Conservation (phyloP, 495 filamentous ascomycete species). For the Podospora sp. region DNA sequence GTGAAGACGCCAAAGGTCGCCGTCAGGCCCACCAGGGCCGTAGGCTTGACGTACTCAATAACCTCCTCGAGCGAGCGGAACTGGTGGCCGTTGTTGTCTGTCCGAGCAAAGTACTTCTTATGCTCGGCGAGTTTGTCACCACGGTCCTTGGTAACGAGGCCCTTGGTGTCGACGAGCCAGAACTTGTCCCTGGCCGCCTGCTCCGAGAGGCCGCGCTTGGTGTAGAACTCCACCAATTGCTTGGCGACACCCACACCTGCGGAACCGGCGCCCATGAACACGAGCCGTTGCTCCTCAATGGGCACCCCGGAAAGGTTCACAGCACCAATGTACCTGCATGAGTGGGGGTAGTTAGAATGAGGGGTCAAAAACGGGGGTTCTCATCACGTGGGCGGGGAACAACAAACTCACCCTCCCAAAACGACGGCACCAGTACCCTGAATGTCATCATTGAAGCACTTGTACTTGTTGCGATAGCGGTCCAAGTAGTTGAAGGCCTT, state of each 20-base stretch:
- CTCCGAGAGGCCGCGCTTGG: constrained; percentile 89
- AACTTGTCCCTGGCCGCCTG: constrained; percentile 87
- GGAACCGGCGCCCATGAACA: constrained; percentile 94
- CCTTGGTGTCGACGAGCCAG: constrained; percentile 97
- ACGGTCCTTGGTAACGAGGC: constrained; percentile 89
- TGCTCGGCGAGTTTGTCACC: constrained; percentile 94
- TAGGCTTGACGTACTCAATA: constrained; percentile 90
- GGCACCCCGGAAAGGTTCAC: constrained; percentile 86
- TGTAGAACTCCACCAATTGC: constrained; percentile 95
- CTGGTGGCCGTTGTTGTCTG: constrained; percentile 90
- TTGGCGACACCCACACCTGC: constrained; percentile 97
- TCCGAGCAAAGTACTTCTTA: constrained; percentile 95
- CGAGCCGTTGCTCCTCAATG: constrained; percentile 85
- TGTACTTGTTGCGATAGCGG: constrained; percentile 82
- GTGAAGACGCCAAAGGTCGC: constrained; percentile 95
- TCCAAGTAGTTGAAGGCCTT: constrained; percentile 91
- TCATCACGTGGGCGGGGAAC: constrained; percentile 13
- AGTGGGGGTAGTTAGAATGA: constrained; percentile 9
- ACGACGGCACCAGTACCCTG: constrained; percentile 98
- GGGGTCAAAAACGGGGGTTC: constrained; percentile 14
- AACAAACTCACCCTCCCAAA: constrained; percentile 68
- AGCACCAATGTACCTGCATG: constrained; percentile 76
- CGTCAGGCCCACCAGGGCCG: constrained; percentile 90
- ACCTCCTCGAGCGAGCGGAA: constrained; percentile 88
- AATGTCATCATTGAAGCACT: constrained; percentile 98